Evolutionary conservation across 495 filamentous ascomycete genomes (phyloP).

Genomic region (Penicillium bovifimosum): DNA sequence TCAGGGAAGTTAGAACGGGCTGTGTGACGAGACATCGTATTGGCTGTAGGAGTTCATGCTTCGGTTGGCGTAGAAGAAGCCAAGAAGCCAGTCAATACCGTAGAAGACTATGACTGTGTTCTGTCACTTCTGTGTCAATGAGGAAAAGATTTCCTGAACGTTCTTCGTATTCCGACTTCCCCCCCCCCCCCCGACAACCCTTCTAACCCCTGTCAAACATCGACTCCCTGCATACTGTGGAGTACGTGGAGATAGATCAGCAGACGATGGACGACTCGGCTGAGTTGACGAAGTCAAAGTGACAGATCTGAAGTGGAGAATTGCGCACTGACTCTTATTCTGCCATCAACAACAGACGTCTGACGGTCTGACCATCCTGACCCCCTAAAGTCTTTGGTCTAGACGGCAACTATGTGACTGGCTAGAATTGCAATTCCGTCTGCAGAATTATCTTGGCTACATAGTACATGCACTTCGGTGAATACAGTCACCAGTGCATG

Average conservation of each 20-base stretch:
- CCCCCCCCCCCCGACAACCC: neutral
- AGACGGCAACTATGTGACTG: neutral
- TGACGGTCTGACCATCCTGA: neutral
- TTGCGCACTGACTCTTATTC: neutral
- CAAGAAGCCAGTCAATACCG: neutral
- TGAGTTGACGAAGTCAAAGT: slow-evolving; percentile 13
- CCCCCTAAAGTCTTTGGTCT: neutral
- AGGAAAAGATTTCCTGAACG: neutral
- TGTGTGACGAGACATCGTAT: neutral
- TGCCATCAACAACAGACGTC: neutral
- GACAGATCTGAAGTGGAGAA: slow-evolving; percentile 1
- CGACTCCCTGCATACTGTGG: slow-evolving; percentile 6
- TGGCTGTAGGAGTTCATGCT: neutral
- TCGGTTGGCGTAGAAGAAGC: neutral
- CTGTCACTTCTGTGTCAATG: too few species aligned
- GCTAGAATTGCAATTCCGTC: neutral
- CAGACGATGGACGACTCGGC: slow-evolving; percentile 8
- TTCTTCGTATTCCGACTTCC: neutral
- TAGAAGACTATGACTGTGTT: neutral
- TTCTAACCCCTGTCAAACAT: neutral
- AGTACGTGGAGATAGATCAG: slow-evolving; percentile 11
- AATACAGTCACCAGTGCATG: neutral
- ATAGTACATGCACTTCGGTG: neutral
- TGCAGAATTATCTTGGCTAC: neutral
- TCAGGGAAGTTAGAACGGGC: slow-evolving; percentile 6